phyloP scores from a whole-genome alignment of 192 early-diverging fungal genomes.

The Glomus cerebriforme region DNA sequence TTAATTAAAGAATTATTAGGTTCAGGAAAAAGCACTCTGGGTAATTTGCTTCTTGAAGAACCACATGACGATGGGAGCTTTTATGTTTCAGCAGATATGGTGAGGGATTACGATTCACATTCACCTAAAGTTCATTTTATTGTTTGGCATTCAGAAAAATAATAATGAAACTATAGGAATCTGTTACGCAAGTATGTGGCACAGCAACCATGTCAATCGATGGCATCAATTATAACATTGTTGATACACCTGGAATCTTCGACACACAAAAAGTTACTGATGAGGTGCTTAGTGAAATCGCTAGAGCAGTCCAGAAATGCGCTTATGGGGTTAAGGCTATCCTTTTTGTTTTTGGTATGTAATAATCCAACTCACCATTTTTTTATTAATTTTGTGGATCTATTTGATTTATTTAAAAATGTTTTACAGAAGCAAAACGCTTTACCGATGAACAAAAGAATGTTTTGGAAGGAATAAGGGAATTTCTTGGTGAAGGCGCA shows the following conservation, averaged over 20 bases:
- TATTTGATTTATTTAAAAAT: not conserved
- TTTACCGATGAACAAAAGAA: conserved; percentile 18
- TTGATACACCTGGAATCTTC: conserved; percentile 21
- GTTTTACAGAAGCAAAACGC: conserved; percentile 14
- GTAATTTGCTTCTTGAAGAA: conserved; percentile 10
- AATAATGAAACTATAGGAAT: not conserved
- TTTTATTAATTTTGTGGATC: not conserved
- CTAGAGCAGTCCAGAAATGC: not conserved
- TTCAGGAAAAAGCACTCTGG: conserved; percentile 31
- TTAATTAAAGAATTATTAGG: conserved; percentile 19
- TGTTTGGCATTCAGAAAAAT: not conserved
- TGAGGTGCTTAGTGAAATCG: not conserved
- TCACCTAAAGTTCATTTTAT: too few relatives aligned
- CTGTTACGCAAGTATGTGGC: conserved; percentile 20
- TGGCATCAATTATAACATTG: not conserved
- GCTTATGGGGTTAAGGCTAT: conserved; percentile 15
- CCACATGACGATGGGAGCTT: conserved; percentile 6
- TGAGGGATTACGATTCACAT: not conserved
- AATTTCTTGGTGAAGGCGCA: conserved; percentile 19
- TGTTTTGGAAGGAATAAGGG: too few relatives aligned
- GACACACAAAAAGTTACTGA: not conserved
- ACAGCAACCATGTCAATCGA: not conserved
- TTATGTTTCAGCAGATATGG: conserved; percentile 9
- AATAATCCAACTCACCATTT: not conserved
- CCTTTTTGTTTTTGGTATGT: conserved; percentile 26